Evolutionary conservation across 345 rosid genomes (phyloP).

Genomic region (Adansonia digitata): DNA sequence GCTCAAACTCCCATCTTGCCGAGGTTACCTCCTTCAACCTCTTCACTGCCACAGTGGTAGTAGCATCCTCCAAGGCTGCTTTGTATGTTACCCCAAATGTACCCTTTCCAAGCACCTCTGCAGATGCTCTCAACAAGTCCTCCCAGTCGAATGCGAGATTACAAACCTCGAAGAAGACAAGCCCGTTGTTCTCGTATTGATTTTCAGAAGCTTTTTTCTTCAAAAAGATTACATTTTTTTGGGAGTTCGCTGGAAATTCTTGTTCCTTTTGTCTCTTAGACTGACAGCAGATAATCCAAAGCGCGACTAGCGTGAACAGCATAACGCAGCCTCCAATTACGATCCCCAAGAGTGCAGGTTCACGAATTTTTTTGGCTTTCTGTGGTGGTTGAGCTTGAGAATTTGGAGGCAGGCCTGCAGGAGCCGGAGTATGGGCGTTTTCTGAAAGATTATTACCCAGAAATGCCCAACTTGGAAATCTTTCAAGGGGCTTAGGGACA

Average conservation of each 20-base stretch:
- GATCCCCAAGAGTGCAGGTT: conserved; percentile 49
- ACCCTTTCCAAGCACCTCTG: conserved; percentile 97
- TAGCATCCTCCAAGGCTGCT: conserved; percentile 79
- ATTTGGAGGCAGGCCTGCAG: conserved; percentile 30
- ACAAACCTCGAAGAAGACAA: conserved; percentile 85
- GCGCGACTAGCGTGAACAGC: conserved; percentile 33
- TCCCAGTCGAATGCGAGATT: conserved; percentile 74
- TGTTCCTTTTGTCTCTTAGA: conserved; percentile 26
- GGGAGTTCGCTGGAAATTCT: conserved; percentile 30
- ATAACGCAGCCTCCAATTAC: conserved; percentile 44
- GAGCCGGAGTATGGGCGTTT: conserved; percentile 34
- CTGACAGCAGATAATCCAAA: conserved; percentile 41
- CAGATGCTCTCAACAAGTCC: conserved; percentile 89
- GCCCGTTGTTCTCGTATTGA: conserved; percentile 50
- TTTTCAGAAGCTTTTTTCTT: conserved; percentile 50
- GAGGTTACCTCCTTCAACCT: conserved; percentile 78
- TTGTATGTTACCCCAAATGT: conserved; percentile 80
- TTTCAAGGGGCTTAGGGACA: conserved; percentile 57
- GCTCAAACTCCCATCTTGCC: conserved; percentile 78
- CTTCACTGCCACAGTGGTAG: conserved; percentile 77
- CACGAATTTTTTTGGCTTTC: conserved; percentile 34
- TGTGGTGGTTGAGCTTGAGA: conserved; percentile 32
- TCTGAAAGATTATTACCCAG: conserved; percentile 52
- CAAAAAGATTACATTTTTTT: conserved; percentile 39
- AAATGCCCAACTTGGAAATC: conserved; percentile 61